phyloP scores from a whole-genome alignment of 495 filamentous ascomycete genomes.

The Neurospora africana region DNA sequence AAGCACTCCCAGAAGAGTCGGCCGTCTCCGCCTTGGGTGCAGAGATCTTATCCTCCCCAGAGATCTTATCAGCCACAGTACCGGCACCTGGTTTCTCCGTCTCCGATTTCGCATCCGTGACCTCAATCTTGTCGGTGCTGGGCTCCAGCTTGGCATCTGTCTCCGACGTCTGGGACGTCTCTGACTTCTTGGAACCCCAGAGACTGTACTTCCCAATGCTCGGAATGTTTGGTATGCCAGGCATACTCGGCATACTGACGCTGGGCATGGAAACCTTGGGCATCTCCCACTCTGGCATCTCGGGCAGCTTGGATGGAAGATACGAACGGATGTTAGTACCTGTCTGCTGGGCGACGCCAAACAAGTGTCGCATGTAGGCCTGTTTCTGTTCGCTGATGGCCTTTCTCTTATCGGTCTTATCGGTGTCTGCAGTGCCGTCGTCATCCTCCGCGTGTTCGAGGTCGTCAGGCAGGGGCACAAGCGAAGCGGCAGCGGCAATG shows the following conservation, averaged over 20 bases:
- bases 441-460: constrained; percentile 12
- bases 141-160: not conserved
- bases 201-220: constrained; percentile 11
- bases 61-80: not conserved
- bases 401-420: constrained; percentile 8
- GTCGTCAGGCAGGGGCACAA: constrained; percentile 33
- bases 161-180: not conserved
- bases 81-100: not conserved
- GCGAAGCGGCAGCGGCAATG: constrained; percentile 34
- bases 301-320: constrained; percentile 32
- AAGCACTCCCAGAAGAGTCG: not conserved
- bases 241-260: constrained; percentile 16
- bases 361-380: constrained; percentile 37
- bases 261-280: constrained; percentile 19
- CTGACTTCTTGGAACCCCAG: constrained; percentile 9
- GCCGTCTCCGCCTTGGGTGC: not conserved
- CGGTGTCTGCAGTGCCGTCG: constrained; percentile 4
- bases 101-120: not conserved
- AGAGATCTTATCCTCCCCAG: not conserved
- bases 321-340: constrained; percentile 29
- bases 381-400: constrained; percentile 16
- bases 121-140: not conserved
- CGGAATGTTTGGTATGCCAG: constrained; percentile 13
- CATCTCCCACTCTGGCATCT: constrained; percentile 16
- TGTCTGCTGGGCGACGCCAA: constrained; percentile 33